Conservation (phyloP, 768 basidiomycete species). For the Rhodotorula babjevae region DNA sequence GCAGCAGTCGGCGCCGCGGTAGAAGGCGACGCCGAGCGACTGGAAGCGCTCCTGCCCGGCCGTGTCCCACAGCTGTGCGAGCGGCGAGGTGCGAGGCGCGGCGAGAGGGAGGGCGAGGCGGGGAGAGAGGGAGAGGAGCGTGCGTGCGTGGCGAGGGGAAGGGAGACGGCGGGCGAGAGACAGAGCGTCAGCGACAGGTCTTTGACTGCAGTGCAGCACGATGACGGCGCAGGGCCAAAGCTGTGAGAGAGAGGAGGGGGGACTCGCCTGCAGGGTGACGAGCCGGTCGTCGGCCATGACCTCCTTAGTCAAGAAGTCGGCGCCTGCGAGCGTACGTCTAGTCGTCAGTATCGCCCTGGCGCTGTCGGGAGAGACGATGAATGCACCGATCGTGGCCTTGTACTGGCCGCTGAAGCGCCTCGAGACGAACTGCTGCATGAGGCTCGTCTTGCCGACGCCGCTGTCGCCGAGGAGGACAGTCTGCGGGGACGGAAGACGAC, state of each 20-base stretch:
- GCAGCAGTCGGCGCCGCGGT: slow-evolving; percentile 97
- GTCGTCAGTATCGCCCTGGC: no score
- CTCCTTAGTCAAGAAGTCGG: slow-evolving; percentile 96
- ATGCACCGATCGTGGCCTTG: slow-evolving; percentile 85
- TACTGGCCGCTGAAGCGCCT: slow-evolving; percentile 99
- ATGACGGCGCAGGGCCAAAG: no score
- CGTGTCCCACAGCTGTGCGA: slow-evolving; percentile 92
- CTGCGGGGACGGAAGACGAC: no score
- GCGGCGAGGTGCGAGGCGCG: background rate
- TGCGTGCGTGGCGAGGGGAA: no score
- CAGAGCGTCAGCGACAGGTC: background rate
- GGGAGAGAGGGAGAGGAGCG: no score
- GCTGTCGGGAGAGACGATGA: background rate
- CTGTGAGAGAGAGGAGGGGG: no score
- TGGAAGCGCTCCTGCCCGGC: slow-evolving; percentile 99
- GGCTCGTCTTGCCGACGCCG: slow-evolving; percentile 97
- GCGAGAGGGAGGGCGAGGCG: no score
- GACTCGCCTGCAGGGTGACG: slow-evolving; percentile 90
- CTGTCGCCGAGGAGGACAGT: slow-evolving; percentile 87
- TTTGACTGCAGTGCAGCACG: background rate
- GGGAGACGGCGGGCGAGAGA: background rate
- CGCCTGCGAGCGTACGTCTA: slow-evolving; percentile 43
- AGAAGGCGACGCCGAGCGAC: slow-evolving; percentile 96
- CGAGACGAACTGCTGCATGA: slow-evolving; percentile 99
- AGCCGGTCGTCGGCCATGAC: slow-evolving; percentile 97